Evolutionary conservation across 1,284 basidiomycete species (phyloP), one percentile per base, ranked within the genome.

Genomic region (Puccinia hordei): DNA sequence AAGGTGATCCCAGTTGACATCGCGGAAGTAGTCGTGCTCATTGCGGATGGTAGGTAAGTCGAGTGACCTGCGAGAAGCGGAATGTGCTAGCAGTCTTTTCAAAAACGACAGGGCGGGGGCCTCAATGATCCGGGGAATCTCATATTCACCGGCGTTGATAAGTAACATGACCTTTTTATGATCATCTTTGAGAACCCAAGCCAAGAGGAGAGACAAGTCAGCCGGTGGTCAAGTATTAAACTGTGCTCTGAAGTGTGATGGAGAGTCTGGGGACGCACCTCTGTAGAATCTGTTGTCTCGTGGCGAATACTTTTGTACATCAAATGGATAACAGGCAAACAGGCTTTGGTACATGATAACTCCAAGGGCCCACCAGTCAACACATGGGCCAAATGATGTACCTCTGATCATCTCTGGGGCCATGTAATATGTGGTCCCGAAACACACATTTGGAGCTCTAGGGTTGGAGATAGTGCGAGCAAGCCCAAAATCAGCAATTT

Each of bases 361-460:
- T 17, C 73, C 73, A 22, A 74, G 15, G 2, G 57, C 73, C 73
- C 73, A 74, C 73, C 73, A 74, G 22, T 74, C 73, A 9, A 17
- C 49, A 27, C 30, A 69, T n/a, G 27, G 24, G 24, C 66, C 66
- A 24, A 46, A 69, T 6, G 4, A 17, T 41, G 24, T 22, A 2
- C 44, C 41, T 17, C 12, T 15, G 46, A 73, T 8, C 38, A 41
- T 41, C 38, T 41, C 38, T 12, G 38, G 38, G 38, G 38, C 38
- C 38, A 41, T 41, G 38, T 73, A 73, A 41, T 73, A 19, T 10
- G 49, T 35, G 5, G 72, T 73, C 35, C 72, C 72, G 30, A 73
- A 33, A 35, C 46, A 51, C 44, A 19, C 13, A 4, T 33, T 19
- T 41, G 38, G 38, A 41, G 38, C 38, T 41, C 12, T 4, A 4